Evolutionary conservation across 441 rosid genomes (phyloP), one percentile per base, ranked within the genome.

Genomic region (Monsonia emarginata): DNA sequence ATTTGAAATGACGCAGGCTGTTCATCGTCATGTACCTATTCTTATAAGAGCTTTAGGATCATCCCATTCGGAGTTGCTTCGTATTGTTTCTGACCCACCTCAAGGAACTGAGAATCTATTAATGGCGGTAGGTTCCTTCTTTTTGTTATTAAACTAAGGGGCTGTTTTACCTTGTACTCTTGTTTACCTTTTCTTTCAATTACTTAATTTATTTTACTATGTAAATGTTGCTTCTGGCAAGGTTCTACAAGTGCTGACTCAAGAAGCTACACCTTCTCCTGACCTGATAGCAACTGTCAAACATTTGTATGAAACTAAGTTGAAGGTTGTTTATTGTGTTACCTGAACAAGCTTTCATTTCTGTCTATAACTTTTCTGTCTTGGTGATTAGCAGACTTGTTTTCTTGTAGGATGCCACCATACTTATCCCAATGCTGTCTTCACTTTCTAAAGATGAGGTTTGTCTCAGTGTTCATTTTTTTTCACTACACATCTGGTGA

Each of bases 101-200:
- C 89, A 85, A 81, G 98, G 98, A 83, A 90, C 98, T 79, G 99
- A 95, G 81, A 87, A 90, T 83, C 90, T 95, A 70, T 80, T 95
- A 83, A 87, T 85, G 66, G 81, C 86, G 84, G 99, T 95, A 79
- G 67, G 62, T 74, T 64, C 36, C 28, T 18, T 46, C 18, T 22
- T 26, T 32, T 21, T 1, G 28, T 65, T 34, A 3, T 38, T 13
- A 3, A 19, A 68, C 3, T 42, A 14, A 66, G 30, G 46, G 26
- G 13, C 61, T 57, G 7, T 72, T 73, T 70, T 58, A 44, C 25
- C 46, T 72, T 70, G 61, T 50, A 36, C 24, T 46, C 64, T 65
- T 42, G 64, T 72, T 42, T 67, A 40, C 61, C 58, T 61, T 48
- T 46, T 52, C 59, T 48, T 65, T 65, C 11, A 18, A 40, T 66